phyloP scores from a whole-genome alignment of 352 stramenopile species.

The Poterioochromonas sp. region DNA sequence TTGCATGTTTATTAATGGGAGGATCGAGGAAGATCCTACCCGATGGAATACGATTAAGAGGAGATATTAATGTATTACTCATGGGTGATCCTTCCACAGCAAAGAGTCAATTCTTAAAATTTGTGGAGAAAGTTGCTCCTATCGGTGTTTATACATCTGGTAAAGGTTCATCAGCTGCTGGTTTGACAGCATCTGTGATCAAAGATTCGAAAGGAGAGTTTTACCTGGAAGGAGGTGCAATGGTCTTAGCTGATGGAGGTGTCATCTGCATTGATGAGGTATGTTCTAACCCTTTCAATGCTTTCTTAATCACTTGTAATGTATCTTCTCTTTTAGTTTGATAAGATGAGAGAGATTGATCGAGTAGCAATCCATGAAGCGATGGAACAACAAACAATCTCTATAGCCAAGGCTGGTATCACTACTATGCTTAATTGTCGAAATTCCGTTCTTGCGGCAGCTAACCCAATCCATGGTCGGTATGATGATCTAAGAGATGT shows the following conservation, averaged over 20 bases:
- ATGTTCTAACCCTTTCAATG: background rate
- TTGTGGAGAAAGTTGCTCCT: constrained; percentile 81
- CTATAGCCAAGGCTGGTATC: constrained; percentile 87
- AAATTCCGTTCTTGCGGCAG: constrained; percentile 93
- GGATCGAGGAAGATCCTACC: constrained; percentile 82
- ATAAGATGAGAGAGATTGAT: constrained; percentile 66
- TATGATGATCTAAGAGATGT: constrained; percentile 96
- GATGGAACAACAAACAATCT: constrained; percentile 99
- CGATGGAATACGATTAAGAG: constrained; percentile 89
- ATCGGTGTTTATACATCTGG: constrained; percentile 96
- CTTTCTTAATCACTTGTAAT: constrained; percentile 44
- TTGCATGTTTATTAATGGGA: constrained; percentile 85
- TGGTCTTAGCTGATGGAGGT: constrained; percentile 93
- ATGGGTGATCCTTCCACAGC: constrained; percentile 92
- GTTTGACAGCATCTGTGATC: constrained; percentile 92
- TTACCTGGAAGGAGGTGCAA: constrained; percentile 92
- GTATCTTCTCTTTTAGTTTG: constrained; percentile 59
- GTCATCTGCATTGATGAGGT: constrained; percentile 93
- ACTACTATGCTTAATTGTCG: constrained; percentile 96
- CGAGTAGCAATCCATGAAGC: constrained; percentile 96
- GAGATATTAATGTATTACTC: constrained; percentile 97
- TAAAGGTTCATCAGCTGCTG: constrained; percentile 91
- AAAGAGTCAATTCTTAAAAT: constrained; percentile 98
- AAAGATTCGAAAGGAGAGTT: constrained; percentile 90
- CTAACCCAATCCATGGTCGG: constrained; percentile 99